Evolutionary conservation across 306 rosid genomes (phyloP).

Genomic region (Cucumis melo): DNA sequence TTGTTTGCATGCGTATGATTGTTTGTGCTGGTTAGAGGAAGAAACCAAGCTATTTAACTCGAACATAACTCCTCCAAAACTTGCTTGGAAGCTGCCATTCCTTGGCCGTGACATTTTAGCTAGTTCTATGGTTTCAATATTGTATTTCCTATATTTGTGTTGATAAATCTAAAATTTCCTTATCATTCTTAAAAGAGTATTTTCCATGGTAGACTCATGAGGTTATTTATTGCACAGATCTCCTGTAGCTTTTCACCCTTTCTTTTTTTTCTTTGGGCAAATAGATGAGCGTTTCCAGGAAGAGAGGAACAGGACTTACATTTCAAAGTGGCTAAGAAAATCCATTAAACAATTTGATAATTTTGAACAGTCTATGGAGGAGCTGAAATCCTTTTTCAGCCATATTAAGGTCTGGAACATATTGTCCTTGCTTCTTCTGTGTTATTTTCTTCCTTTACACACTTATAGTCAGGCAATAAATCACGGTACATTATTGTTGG

Average conservation of each 20-base stretch:
- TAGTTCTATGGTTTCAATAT: background rate
- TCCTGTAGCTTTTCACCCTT: background rate
- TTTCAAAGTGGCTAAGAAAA: conserved; percentile 92
- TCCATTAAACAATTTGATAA: conserved; percentile 30
- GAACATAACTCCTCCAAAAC: background rate
- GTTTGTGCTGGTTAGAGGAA: background rate
- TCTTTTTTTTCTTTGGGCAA: conserved; percentile 18
- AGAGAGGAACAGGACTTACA: conserved; percentile 54
- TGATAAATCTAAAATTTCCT: background rate
- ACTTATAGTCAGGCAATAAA: conserved; percentile 1
- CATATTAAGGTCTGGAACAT: conserved; percentile 40
- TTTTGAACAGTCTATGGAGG: conserved; percentile 43
- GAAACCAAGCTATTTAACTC: background rate
- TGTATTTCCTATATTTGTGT: background rate
- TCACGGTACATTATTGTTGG: background rate
- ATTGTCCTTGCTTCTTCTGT: conserved; percentile 7
- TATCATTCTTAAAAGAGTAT: background rate
- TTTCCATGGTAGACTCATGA: background rate
- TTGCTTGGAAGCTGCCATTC: background rate
- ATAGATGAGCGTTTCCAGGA: conserved; percentile 80
- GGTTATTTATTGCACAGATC: background rate
- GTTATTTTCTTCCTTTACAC: background rate
- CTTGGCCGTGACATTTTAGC: background rate
- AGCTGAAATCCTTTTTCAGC: conserved; percentile 54
- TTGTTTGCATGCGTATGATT: background rate